Conservation (phyloP, 2,329 filamentous ascomycete genomes). For the Magnaporthiopsis poae region DNA sequence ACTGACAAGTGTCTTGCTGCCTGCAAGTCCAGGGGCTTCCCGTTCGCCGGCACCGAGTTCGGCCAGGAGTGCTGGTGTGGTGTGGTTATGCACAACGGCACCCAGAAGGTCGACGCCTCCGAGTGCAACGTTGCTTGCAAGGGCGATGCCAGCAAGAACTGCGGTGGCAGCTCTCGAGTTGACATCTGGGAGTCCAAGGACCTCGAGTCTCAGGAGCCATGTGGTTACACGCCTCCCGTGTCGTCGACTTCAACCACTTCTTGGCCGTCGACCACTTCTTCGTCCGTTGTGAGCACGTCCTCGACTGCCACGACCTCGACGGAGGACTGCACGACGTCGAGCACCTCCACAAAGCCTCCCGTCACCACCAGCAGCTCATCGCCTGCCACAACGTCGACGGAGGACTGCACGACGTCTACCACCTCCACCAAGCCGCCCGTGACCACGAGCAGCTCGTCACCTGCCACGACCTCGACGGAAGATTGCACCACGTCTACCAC, state of each 20-base stretch:
- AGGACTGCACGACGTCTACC: no score
- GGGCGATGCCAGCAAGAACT: constrained; percentile 33
- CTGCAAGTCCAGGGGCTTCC: constrained; percentile 34
- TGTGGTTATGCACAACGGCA: constrained; percentile 41
- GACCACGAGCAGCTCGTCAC: constrained; percentile 4
- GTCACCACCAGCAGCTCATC: no score
- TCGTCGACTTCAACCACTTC: constrained; percentile 10
- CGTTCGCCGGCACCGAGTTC: constrained; percentile 39
- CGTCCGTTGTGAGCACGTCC: neutral
- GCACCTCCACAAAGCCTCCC: no score
- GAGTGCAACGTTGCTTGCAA: constrained; percentile 43
- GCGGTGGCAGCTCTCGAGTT: constrained; percentile 33
- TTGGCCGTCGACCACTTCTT: constrained; percentile 10
- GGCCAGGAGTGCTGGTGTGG: constrained; percentile 41
- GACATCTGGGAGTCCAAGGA: constrained; percentile 39
- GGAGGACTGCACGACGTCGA: no score
- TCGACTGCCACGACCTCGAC: neutral
- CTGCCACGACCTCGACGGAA: constrained; percentile 1
- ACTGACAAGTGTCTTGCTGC: constrained; percentile 32
- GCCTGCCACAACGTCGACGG: no score
- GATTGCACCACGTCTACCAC: constrained; percentile 8
- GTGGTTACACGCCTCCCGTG: constrained; percentile 26
- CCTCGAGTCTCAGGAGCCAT: constrained; percentile 41
- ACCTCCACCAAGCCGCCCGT: no score
- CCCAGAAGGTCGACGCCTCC: constrained; percentile 22